Base-by-base conservation (phyloP, 164 flowering plant genomes). In the Tetrastigma voinierianum region DNA sequence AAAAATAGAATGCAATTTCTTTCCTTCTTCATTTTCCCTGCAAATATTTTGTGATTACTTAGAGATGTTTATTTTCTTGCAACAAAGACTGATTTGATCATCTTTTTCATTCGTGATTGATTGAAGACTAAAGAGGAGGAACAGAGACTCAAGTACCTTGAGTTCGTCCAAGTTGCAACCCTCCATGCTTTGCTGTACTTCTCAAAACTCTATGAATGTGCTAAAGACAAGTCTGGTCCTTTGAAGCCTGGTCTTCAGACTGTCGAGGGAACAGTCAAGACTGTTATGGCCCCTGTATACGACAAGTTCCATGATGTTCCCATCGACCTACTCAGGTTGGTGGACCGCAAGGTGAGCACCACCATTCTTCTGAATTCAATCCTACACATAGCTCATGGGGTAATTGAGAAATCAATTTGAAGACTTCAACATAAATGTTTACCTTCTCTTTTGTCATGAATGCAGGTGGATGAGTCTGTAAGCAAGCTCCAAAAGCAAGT, bases 201-300 rank as follows among this genome's bases (percentile, higher is more conserved):
- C 46, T 8, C 66, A 9, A 75, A 45, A 45, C 48, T 82, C 32
- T 82, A 82, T 20, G 61, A n/a, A 12, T 56, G 63, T 13, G 85
- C 85, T 15, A 82, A 79, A 72, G 79, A 77, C 10, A 77, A 60
- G 65, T 68, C 85, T 10, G 85, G 85, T n/a, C 81, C 85, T 1
- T 51, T 82, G 72, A 82, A 82, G 77, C 81, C 85, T 3, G 74
- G 85, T 6, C 80, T 82, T 10, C 76, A 79, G 67, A 68, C 73
- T n/a, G 80, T 82, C 1, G 85, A 82, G 66, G 85, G 77, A 18
- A 75, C 81, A 0, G 82, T 82, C 6, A 79, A 75, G 70, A 67
- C 46, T 18, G 78, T 80, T 16, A 76, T 82, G 20, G 77, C 71
- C 10, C 85, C 85, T 46, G 77, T 82, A 4, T 77, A 70, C 17